A percentile compares a stretch with the other conserved stretches of the same genome.
These are phyloP conservation scores for Mollisia scopiformis DNA, from an alignment of 2,329 filamentous ascomycete species.

Conservation along the genomic window DNA sequence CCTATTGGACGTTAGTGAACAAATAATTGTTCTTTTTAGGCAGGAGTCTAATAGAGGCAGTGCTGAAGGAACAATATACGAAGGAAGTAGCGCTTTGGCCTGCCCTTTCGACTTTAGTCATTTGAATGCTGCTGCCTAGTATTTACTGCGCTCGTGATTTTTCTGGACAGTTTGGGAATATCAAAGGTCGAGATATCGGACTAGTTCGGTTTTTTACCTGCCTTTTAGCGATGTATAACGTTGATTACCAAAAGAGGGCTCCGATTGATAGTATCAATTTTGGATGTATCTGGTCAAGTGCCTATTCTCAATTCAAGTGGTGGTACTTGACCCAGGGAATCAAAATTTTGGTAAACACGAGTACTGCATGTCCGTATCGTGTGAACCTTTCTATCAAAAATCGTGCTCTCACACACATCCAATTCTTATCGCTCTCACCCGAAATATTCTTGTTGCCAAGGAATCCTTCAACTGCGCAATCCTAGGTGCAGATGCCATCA, in stretches of 20 bases:
- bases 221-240: background rate
- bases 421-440: background rate
- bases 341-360: background rate
- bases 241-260: background rate
- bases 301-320: background rate
- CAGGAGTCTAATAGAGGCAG: background rate
- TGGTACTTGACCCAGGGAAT: background rate
- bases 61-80: background rate
- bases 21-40: background rate
- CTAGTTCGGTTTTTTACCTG: background rate
- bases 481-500: background rate
- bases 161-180: background rate
- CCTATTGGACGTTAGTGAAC: background rate
- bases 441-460: background rate
- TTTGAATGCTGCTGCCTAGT: background rate
- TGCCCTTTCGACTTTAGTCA: background rate
- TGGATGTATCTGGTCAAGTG: background rate
- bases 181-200: too few relatives aligned
- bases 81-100: background rate
- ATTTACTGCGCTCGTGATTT: background rate
- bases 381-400: background rate
- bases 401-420: background rate
- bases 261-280: background rate
- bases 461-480: background rate
- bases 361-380: background rate